Conservation (phyloP, 2,329 filamentous ascomycete species). For the Didymella lethalis region DNA sequence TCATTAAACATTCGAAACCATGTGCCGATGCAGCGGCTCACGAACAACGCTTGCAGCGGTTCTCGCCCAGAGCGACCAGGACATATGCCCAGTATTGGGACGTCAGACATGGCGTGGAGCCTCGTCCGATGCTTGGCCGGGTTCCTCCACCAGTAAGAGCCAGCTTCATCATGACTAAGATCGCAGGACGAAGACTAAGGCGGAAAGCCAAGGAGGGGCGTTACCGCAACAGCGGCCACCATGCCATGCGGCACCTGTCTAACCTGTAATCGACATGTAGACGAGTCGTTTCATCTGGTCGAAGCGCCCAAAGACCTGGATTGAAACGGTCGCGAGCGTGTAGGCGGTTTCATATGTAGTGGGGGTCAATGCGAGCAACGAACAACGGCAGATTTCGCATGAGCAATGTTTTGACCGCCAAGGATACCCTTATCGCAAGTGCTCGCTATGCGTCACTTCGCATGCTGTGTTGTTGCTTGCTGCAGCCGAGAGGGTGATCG, state of each 20-base stretch:
- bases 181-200: slow-evolving; percentile 30
- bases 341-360: slow-evolving; percentile 45
- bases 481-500: background rate
- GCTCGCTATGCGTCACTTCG: slow-evolving; percentile 13
- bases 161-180: slow-evolving; percentile 20
- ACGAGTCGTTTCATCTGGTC: slow-evolving; percentile 33
- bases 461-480: slow-evolving; percentile 10
- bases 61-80: slow-evolving; percentile 28
- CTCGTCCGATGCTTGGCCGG: slow-evolving; percentile 31
- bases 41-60: slow-evolving; percentile 30
- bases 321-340: slow-evolving; percentile 44
- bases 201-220: slow-evolving; percentile 25
- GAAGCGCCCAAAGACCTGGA: slow-evolving; percentile 43
- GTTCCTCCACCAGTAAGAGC: slow-evolving; percentile 42
- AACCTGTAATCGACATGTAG: slow-evolving; percentile 26
- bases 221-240: slow-evolving; percentile 37
- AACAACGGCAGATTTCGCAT: slow-evolving; percentile 20
- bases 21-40: slow-evolving; percentile 28
- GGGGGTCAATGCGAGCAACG: slow-evolving; percentile 33
- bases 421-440: slow-evolving; percentile 6
- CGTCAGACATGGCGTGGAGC: slow-evolving; percentile 29
- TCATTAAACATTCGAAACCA: slow-evolving; percentile 51
- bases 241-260: slow-evolving; percentile 26
- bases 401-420: slow-evolving; percentile 1
- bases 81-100: slow-evolving; percentile 25